phyloP scores from a whole-genome alignment of 176 grass and related monocot genomes.

The Alopecurus myosuroides region DNA sequence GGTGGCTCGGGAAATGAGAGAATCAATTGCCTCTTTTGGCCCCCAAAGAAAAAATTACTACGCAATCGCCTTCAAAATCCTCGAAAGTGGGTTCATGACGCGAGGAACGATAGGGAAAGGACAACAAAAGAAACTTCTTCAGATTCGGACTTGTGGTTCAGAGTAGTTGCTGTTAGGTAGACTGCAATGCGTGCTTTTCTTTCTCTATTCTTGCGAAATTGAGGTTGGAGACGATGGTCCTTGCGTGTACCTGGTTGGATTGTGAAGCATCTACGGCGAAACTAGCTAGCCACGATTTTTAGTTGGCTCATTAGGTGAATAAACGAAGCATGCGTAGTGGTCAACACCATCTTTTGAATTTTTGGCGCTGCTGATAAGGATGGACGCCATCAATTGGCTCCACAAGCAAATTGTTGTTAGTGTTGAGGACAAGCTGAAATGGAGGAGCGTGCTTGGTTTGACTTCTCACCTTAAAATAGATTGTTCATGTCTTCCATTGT shows the following conservation, averaged over 20 bases:
- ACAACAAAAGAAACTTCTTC: neutral
- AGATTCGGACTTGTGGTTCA: neutral
- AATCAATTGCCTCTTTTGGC: conserved; percentile 36
- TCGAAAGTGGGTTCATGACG: neutral
- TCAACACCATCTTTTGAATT: neutral
- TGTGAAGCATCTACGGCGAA: neutral
- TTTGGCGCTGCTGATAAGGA: neutral
- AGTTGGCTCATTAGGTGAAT: conserved; percentile 9
- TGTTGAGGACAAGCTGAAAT: conserved; percentile 17
- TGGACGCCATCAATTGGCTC: neutral
- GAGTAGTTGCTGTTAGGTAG: neutral
- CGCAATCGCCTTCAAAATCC: conserved; percentile 7
- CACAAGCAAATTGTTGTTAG: neutral
- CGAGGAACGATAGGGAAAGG: neutral
- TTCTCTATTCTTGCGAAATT: neutral
- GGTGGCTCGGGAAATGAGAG: conserved; percentile 14
- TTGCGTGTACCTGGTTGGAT: neutral
- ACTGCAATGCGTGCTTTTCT: neutral
- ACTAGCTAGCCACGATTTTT: neutral
- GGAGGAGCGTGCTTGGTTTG: conserved; percentile 28
- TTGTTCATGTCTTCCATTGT: neutral
- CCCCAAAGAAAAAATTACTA: conserved; percentile 14
- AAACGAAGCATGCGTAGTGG: neutral
- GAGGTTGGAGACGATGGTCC: conserved; percentile 6
- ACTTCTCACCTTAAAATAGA: conserved; percentile 30